Conservation (phyloP, 2,329 filamentous ascomycete species). For the Exophiala xenobiotica region DNA sequence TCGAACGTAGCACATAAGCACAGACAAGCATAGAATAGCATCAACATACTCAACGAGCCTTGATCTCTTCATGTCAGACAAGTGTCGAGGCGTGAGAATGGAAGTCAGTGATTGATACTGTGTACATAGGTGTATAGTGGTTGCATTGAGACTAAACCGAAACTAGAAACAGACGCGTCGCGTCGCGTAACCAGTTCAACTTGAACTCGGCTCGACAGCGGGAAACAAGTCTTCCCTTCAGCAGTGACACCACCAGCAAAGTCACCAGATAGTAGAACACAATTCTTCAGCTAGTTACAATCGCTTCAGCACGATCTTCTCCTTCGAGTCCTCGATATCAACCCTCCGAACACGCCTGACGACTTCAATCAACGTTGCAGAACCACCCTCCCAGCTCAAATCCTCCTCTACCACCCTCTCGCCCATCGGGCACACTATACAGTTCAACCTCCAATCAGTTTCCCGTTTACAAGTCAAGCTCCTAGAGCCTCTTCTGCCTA, state of each 20-base stretch:
- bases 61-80: no score
- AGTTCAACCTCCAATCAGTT: slow-evolving; percentile 77
- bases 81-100: no score
- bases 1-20: no score
- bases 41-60: no score
- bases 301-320: slow-evolving; percentile 15
- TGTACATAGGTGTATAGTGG: background rate
- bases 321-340: slow-evolving; percentile 7
- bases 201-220: no score
- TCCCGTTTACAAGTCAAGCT: slow-evolving; percentile 69
- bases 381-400: slow-evolving; percentile 16
- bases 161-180: background rate
- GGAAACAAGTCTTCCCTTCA: no score
- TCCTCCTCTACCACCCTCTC: slow-evolving; percentile 40
- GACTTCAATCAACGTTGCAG: slow-evolving; percentile 13
- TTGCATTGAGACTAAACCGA: background rate
- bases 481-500: slow-evolving; percentile 35
- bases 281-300: slow-evolving; percentile 4
- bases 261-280: no score
- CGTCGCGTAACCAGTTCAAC: background rate
- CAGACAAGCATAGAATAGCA: no score
- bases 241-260: background rate
- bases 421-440: slow-evolving; percentile 49
- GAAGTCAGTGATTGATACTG: no score
- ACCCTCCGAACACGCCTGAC: slow-evolving; percentile 8